Evolutionary conservation across 352 stramenopile species (phyloP), one percentile per base, ranked within the genome.

Genomic region (Achlya hypogyna): DNA sequence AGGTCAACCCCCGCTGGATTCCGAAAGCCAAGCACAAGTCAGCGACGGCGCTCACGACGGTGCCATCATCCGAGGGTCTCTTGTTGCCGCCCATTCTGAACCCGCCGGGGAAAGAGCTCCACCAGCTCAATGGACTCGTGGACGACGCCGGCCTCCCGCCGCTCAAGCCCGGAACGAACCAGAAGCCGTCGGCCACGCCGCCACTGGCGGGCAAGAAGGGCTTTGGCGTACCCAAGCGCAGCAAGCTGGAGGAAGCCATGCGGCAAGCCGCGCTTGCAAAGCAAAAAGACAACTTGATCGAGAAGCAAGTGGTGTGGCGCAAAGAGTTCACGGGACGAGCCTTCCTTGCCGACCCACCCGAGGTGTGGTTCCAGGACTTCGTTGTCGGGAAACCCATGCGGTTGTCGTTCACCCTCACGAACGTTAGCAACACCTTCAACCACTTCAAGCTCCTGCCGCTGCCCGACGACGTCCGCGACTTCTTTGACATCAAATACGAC

Each of bases 381-480:
- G 82, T 89, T 5, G 74, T 97, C 1, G 85, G 84, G 18, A 69
- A 71, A 42, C 72, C 82, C 2, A 78, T 93, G 63, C 71, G 53
- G 35, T 71, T 84, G 25, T 63, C 47, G 8, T 86, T 96, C 32
- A 88, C 79, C 5, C 74, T 98, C 32, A 98, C 91, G 0, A 98
- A 97, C 58, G 79, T 96, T 4, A 96, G 87, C 0, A 88, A 94
- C 43, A 96, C 87, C 0, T 97, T 97, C 69, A 97, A 96, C 74
- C 84, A 87, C 40, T 96, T 97, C 71, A 92, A 91, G 35, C 58
- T 97, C 8, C 71, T 96, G 0, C 70, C 80, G 0, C 71, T 97
- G 51, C 73, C 81, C 18, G 82, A 93, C 32, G 65, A 82, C 6
- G 69, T 96, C 18, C 73, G 75, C 16, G 84, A 96, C 40, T 87